phyloP scores from a whole-genome alignment of 345 rosid genomes.

The Draba incana region DNA sequence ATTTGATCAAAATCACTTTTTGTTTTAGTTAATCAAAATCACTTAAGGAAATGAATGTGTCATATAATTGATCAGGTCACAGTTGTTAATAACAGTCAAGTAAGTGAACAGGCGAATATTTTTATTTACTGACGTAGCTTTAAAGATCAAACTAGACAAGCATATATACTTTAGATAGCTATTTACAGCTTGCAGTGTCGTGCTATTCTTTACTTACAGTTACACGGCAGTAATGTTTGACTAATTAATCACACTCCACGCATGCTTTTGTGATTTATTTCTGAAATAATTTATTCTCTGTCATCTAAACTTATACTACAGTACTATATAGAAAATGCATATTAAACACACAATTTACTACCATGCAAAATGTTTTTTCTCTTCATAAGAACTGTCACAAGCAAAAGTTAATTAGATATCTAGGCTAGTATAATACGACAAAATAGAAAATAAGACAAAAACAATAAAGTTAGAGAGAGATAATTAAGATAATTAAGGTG shows the following conservation, averaged over 20 bases:
- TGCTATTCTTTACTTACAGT: neutral
- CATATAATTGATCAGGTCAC: neutral
- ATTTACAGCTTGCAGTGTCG: conserved; percentile 24
- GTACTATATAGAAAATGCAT: too few relatives aligned
- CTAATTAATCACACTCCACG: conserved; percentile 9
- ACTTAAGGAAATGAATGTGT: neutral
- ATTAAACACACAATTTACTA: too few relatives aligned
- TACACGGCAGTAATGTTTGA: conserved; percentile 18
- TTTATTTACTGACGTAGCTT: neutral
- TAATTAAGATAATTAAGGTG: conserved; percentile 9
- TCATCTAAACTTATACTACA: too few relatives aligned
- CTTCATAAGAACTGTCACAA: neutral
- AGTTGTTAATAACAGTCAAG: too few relatives aligned
- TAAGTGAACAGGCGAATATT: neutral
- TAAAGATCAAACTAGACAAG: neutral
- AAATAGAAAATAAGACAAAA: neutral
- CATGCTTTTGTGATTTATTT: neutral
- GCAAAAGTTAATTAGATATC: neutral
- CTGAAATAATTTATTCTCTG: too few relatives aligned
- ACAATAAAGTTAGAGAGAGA: neutral
- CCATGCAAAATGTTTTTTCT: too few relatives aligned
- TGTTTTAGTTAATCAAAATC: neutral
- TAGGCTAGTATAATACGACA: neutral
- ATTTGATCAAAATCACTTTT: neutral
- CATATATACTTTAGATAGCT: neutral